Base-by-base conservation (phyloP, 2,329 filamentous ascomycete genomes). In the Fusarium penzigii region DNA sequence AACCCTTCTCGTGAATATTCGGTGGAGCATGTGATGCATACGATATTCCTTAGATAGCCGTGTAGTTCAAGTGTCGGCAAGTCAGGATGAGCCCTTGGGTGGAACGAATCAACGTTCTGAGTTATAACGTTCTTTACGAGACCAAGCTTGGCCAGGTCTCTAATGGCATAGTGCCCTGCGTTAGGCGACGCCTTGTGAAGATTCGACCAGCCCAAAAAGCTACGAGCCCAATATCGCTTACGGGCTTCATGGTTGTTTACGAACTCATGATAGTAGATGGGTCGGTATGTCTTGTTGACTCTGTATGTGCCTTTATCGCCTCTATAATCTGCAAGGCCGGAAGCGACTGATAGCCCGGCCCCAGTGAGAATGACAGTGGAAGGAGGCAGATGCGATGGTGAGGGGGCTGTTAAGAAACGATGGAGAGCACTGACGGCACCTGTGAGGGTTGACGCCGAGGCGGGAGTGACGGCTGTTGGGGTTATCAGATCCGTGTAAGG, bases 91-190 rank as follows among this genome's bases (percentile, higher is more conserved):
- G 91, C 88, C 53, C 75, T 75, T 3, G 81, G 78, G 71, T 99
- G 94, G 69, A 99, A 96, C 3, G 92, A 96, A 73, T 99, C 94
- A 46, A 99, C 94, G 68, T 97, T 97, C 70, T 99, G 94, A 39
- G 94, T 97, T 61, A 99, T 85, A 53, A 97, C 89, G 48, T 78
- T 84, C 51, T 81, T 82, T 40, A 97, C 77, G 45, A 92, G 73
- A 3, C 92, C 92, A 59, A 94, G 75, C 5, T 80, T 72, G 3
- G 84, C 89, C 36, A 97, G 76, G 57, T 87, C 80, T 47, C 83
- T 80, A 51, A 97, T 82, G 2, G 92, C 91, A 68, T 83, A 79
- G 73, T 99, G 94, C 2, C 86, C 86, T 3, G 77, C 75, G 67
- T 97, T 97, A 12, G 93, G 92, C 52, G 75, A 77, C n/a, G 91